A percentile compares a stretch with the other conserved stretches of the same genome.
phyloP scores from a whole-genome alignment of 768 basidiomycete species.

The Scleroderma citrinum region DNA sequence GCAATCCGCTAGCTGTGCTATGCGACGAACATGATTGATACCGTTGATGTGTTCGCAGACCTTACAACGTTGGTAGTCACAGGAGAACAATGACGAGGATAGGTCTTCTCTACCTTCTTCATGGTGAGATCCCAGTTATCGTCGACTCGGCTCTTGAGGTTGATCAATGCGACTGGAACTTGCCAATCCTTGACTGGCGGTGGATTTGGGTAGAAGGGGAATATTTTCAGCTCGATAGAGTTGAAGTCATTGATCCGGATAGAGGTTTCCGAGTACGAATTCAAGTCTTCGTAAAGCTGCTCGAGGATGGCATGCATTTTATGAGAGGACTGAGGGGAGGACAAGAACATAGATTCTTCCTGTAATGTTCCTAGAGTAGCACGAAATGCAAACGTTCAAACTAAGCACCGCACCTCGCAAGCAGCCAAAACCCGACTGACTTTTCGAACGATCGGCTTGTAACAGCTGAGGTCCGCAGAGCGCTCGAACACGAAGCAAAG shows the following conservation, averaged over 20 bases:
- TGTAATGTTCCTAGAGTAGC: constrained; percentile 22
- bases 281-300: constrained; percentile 94
- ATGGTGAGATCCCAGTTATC: constrained; percentile 97
- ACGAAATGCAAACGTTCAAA: background rate
- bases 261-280: constrained; percentile 94
- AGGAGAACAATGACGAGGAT: background rate
- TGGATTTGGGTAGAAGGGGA: constrained; percentile 96
- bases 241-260: constrained; percentile 90
- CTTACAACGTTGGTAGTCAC: constrained; percentile 29
- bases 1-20: constrained; percentile 88
- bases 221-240: constrained; percentile 92
- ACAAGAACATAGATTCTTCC: constrained; percentile 89
- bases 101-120: constrained; percentile 51
- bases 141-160: constrained; percentile 73
- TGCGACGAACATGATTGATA: constrained; percentile 83
- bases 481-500: constrained; percentile 95
- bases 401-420: constrained; percentile 67
- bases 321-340: constrained; percentile 58
- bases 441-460: constrained; percentile 94
- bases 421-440: constrained; percentile 81
- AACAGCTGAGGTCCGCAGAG: constrained; percentile 86
- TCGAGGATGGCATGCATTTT: constrained; percentile 82
- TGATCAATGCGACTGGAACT: constrained; percentile 87
- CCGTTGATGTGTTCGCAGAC: constrained; percentile 84
- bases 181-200: constrained; percentile 89